Percentiles rank a stretch among this genome's conserved stretches.
These are phyloP conservation scores for Geopyxis carbonaria DNA, from an alignment of 495 filamentous ascomycete species.

Conservation along the genomic window DNA sequence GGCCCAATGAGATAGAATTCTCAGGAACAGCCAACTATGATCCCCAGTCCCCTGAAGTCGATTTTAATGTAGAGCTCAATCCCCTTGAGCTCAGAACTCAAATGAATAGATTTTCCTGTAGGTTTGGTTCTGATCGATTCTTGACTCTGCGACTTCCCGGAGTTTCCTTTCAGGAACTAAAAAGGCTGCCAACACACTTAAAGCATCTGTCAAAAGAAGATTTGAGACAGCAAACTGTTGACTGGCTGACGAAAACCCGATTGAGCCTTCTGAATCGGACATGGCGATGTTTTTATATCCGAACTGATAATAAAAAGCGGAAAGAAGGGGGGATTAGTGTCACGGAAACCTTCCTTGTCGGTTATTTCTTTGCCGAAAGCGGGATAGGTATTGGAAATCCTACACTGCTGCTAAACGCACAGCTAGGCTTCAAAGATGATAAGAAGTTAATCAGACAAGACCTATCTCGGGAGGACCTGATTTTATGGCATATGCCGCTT, in stretches of 20 bases:
- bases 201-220: background rate
- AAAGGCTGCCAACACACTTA: background rate
- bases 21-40: background rate
- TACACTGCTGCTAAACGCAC: background rate
- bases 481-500: conserved; percentile 23
- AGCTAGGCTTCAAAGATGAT: conserved; percentile 11
- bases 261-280: conserved; percentile 14
- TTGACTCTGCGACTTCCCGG: conserved; percentile 14
- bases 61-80: conserved; percentile 11
- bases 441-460: conserved; percentile 10
- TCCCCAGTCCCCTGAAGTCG: background rate
- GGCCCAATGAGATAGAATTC: conserved; percentile 2
- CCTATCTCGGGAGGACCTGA: conserved; percentile 13
- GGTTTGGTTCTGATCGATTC: conserved; percentile 24
- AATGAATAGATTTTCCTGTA: conserved; percentile 14
- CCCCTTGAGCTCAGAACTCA: conserved; percentile 6
- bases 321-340: conserved; percentile 3
- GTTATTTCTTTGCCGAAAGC: conserved; percentile 17
- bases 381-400: conserved; percentile 19
- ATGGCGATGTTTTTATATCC: conserved; percentile 19
- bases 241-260: conserved; percentile 13
- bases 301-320: background rate
- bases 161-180: conserved; percentile 1
- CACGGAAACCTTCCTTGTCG: conserved; percentile 7
- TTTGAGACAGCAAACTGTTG: background rate